A percentile compares a stretch with the other conserved stretches of the same genome.
These are phyloP conservation scores for Carex sylvatica DNA, from an alignment of 202 grass and related monocot species.

Conservation along the genomic window DNA sequence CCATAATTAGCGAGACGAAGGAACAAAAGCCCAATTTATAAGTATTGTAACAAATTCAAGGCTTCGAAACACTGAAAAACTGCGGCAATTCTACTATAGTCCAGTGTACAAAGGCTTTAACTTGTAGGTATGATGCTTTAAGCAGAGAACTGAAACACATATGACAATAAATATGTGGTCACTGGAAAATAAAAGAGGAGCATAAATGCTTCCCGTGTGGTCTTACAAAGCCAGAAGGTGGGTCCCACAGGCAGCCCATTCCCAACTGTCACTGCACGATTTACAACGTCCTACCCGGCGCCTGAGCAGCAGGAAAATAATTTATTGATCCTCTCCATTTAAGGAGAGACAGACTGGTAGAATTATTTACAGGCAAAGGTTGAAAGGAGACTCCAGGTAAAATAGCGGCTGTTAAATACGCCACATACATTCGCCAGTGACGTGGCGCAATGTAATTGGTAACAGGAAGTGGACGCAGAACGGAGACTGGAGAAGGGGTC, in stretches of 20 bases:
- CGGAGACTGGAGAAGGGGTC: neutral
- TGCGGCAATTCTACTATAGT: neutral
- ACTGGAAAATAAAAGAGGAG: neutral
- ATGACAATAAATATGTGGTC: neutral
- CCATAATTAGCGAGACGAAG: slow-evolving; percentile 4
- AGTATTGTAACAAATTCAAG: neutral
- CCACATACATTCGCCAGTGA: neutral
- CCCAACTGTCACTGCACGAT: slow-evolving; percentile 26
- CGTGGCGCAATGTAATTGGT: neutral
- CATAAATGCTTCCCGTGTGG: slow-evolving; percentile 18
- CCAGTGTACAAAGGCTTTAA: neutral
- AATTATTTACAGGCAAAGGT: neutral
- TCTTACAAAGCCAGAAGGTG: neutral
- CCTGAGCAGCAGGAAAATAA: too few relatives aligned
- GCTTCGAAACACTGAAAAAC: neutral
- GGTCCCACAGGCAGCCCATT: neutral
- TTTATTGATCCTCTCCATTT: neutral
- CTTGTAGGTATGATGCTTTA: too few relatives aligned
- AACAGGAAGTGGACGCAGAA: neutral
- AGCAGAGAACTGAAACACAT: neutral
- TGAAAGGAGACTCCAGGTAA: neutral
- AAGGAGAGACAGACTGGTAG: neutral
- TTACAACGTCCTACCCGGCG: neutral
- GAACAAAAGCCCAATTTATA: neutral
- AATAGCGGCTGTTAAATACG: neutral